phyloP scores from a whole-genome alignment of 257 asterid species.

The Cruciata laevipes region DNA sequence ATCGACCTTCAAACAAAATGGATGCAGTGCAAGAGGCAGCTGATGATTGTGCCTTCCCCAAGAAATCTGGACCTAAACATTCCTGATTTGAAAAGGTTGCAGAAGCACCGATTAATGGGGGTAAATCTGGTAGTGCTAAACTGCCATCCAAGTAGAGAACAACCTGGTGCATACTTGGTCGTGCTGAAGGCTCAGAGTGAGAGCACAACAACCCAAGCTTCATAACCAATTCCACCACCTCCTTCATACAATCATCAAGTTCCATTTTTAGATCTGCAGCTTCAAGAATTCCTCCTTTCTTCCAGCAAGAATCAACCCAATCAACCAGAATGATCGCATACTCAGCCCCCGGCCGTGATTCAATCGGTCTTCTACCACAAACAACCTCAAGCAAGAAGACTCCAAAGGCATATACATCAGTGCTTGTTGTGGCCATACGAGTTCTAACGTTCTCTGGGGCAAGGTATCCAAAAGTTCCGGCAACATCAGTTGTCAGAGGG shows the following conservation, averaged over 20 bases:
- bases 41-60: no score
- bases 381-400: neutral
- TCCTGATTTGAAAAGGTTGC: no score
- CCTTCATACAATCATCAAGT: conserved; percentile 22
- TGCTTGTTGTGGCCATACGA: conserved; percentile 40
- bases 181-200: conserved; percentile 27
- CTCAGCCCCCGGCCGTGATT: conserved; percentile 11
- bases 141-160: conserved; percentile 34
- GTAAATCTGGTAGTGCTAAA: neutral
- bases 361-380: neutral
- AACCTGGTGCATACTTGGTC: conserved; percentile 47
- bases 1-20: no score
- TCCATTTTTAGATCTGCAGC: conserved; percentile 40
- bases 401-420: conserved; percentile 35
- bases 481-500: neutral
- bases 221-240: conserved; percentile 40
- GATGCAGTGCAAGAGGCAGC: no score
- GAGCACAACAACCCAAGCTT: conserved; percentile 14
- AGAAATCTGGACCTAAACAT: no score
- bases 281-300: conserved; percentile 31
- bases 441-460: neutral
- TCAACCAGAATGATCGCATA: conserved; percentile 36
- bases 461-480: neutral
- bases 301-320: conserved; percentile 45
- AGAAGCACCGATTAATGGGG: no score